A percentile compares a stretch with the other conserved stretches of the same genome.
phyloP scores from a whole-genome alignment of 768 basidiomycete species.

The Auriculariales sp. region DNA sequence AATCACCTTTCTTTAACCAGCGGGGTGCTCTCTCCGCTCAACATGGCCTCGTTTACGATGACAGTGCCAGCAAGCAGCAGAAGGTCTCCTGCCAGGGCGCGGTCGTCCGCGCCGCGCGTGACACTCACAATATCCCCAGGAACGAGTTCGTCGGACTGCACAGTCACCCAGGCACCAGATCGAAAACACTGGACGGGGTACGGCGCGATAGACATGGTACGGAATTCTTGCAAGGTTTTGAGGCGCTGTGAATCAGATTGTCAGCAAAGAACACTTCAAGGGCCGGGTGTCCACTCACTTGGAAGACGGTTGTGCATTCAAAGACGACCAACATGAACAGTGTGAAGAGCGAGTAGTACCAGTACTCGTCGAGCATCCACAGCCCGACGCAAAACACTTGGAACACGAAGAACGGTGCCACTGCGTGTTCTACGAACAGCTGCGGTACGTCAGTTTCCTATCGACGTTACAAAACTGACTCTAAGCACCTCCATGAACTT shows the following conservation, averaged over 20 bases:
- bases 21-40: slow-evolving; percentile 96
- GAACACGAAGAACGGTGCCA: slow-evolving; percentile 98
- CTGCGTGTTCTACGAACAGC: slow-evolving; percentile 89
- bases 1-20: slow-evolving; percentile 69
- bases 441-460: too few species aligned
- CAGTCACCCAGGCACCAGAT: slow-evolving; percentile 60
- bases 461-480: too few species aligned
- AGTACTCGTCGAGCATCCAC: slow-evolving; percentile 97
- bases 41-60: slow-evolving; percentile 98
- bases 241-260: too few species aligned
- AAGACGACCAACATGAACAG: slow-evolving; percentile 97
- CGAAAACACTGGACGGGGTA: slow-evolving; percentile 77
- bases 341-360: slow-evolving; percentile 97
- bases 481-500: slow-evolving; percentile 77
- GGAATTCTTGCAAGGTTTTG: slow-evolving; percentile 82
- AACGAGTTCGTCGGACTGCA: slow-evolving; percentile 76
- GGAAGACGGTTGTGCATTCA: slow-evolving; percentile 98
- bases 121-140: slow-evolving; percentile 85
- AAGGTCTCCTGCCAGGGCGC: slow-evolving; percentile 84
- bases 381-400: slow-evolving; percentile 95
- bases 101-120: slow-evolving; percentile 35
- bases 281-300: too few species aligned
- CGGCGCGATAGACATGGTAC: slow-evolving; percentile 90
- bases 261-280: too few species aligned
- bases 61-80: slow-evolving; percentile 86